Base-by-base conservation (phyloP, 192 early-diverging fungal species). In the Pecoramyces ruminantium region DNA sequence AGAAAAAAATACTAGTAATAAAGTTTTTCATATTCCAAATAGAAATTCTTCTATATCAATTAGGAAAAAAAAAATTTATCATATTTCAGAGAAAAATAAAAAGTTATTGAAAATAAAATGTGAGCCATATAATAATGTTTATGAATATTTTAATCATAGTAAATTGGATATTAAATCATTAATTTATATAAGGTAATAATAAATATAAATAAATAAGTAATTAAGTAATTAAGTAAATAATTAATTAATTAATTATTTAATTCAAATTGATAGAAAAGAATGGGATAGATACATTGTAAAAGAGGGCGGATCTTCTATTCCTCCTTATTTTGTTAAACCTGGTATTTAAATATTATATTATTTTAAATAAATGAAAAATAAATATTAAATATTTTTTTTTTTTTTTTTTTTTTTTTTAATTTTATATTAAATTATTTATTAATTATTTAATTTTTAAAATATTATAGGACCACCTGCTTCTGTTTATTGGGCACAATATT, bases 201-300 rank as follows among this genome's bases (percentile, higher is more conserved):
- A 82, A n/a, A n/a, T n/a, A n/a, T n/a, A n/a, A n/a, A n/a, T n/a
- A n/a, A n/a, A n/a, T n/a, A n/a, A n/a, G n/a, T n/a, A n/a, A n/a
- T n/a, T n/a, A n/a, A n/a, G n/a, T n/a, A n/a, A n/a, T n/a, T n/a
- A n/a, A n/a, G n/a, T n/a, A n/a, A n/a, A n/a, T n/a, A n/a, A n/a
- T n/a, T n/a, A n/a, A n/a, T n/a, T n/a, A n/a, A n/a, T n/a, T n/a
- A n/a, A n/a, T n/a, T n/a, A n/a, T n/a, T 78, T 51, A 9, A 38
- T 78, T 58, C 13, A 29, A 5, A 29, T 13, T 17, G 38, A 38
- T 38, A 82, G 80, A 16, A 82, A 82, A 40, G 82, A 81, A 25
- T 79, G 82, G 16, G 34, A 82, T 42, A 82, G n/a, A 28, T 67
- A 80, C 30, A 78, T 82, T 38, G 77, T 80, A 4, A 81, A 81